Base-by-base conservation (phyloP, 2,329 filamentous ascomycete species). In the Rugonectria rugulosa region DNA sequence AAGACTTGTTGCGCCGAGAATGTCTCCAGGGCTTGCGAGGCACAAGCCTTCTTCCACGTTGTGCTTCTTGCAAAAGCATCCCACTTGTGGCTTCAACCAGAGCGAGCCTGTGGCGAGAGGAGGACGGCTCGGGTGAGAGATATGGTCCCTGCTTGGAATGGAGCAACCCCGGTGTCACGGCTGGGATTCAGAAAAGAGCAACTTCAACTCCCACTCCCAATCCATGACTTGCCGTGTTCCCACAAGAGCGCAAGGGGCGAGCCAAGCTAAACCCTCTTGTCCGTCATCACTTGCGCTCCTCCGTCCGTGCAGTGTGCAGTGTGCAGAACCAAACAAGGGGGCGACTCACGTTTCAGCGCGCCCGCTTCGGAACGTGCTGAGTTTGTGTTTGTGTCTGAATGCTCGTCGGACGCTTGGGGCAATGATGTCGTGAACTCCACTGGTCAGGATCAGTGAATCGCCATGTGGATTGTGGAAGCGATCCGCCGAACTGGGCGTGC, bases 341-440 rank as follows among this genome's bases (percentile, higher is more conserved):
- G 62, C 61, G 62, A 68, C 65, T 68, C 65, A 67, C 64, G 65
- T 68, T 68, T 68, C 65, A 68, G 65, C 64, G 64, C 65, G 63
- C 54, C 56, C 57, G 54, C 60, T 40, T 45, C 59, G 60, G 54
- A 63, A 61, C 53, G 53, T 62, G 56, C 55, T 57, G 44, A 36
- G 59, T 41, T 57, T 38, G 45, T 51, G 45, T 50, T 52, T 56
- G 43, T 27, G 29, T 32, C 29, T 32, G 24, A 52, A 34, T 20
- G 40, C 31, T 31, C 54, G 36, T 27, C 31, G 44, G 51, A 53
- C 59, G 61, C 57, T 59, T 60, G 54, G 64, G 60, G 63, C 63
- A 47, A 64, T 66, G 53, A 66, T 67, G 48, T 60, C 52, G 57
- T 56, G 36, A 59, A 62, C 37, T 55, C 54, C 59, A 55, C 58